Percentiles rank a stretch among this genome's conserved stretches.
Evolutionary conservation across 129 eudicot species (phyloP).

Genomic region (Artemisia tridentata): DNA sequence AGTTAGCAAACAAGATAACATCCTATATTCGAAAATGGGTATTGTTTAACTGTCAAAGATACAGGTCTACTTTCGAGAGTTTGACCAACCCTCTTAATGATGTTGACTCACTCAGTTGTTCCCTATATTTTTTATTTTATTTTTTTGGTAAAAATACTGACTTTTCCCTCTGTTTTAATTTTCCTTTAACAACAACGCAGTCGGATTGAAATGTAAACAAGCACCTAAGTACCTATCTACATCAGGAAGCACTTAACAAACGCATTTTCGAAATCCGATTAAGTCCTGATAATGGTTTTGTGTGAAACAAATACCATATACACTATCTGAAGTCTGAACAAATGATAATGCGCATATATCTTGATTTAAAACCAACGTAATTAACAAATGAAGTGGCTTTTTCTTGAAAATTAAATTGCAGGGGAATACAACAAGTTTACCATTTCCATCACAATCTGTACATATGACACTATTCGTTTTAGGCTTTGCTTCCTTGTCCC

Average conservation of each 20-base stretch:
- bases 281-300: neutral
- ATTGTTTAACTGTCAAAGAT: too few relatives aligned
- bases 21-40: too few relatives aligned
- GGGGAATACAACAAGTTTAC: slow-evolving; percentile 26
- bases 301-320: neutral
- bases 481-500: slow-evolving; percentile 39
- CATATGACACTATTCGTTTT: slow-evolving; percentile 50
- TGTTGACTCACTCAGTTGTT: neutral
- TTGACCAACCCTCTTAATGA: neutral
- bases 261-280: neutral
- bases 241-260: neutral
- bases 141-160: neutral
- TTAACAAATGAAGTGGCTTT: neutral
- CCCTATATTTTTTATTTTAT: neutral
- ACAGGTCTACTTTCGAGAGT: too few relatives aligned
- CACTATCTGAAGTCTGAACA: neutral
- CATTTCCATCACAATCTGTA: slow-evolving; percentile 60
- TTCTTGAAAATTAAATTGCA: neutral
- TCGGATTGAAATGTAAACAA: neutral
- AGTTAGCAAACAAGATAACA: neutral
- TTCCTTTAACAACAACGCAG: neutral
- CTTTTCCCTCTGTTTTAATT: neutral
- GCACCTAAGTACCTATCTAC: neutral
- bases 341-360: neutral
- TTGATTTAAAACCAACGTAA: neutral